Evolutionary conservation across 2,329 filamentous ascomycete species (phyloP), one percentile per base, ranked within the genome.

Genomic region (Chlorencoelia australis): DNA sequence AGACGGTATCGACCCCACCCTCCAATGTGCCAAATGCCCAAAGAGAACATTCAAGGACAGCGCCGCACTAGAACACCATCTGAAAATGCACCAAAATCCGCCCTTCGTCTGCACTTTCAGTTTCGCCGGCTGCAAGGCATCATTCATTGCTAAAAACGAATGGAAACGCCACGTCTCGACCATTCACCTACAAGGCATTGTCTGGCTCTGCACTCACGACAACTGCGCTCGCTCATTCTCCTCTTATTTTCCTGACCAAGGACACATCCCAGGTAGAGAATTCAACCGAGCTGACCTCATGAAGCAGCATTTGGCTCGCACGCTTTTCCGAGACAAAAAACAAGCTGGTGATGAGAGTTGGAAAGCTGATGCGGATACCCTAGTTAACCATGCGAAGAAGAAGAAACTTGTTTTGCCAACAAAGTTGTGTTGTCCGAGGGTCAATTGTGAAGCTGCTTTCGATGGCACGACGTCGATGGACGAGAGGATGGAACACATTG

Each of bases 261-360:
- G 18, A 8, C 20, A 48, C 2, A 6, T 57, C 20, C 31, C 42
- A 26, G 44, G 43, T 2, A 40, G 38, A 13, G 45, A 48, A 20
- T 94, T 94, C 66, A 93, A 93, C 60, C 81, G 88, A 52, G 94
- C 93, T 56, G 88, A 95, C 52, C 73, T 95, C 7, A 94, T 88
- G 62, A 85, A 81, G 0, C 86, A 94, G 52, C 89, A 95, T 54
- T 69, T 89, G 2, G 73, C 84, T 5, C 80, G 89, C 30, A 93
- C 93, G 84, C 88, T 95, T 55, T 66, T 72, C 0, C 70, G 66
- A 59, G 19, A 50, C 58, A 50, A 44, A 54, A 10, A 26, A 25
- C 1, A 60, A 63, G 10, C 68, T 63, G 60, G 73, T 82, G 32
- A 62, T 65, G 4, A 64, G 66, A 9, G 63, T 87, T 7, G 66